Evolutionary conservation across 371 early-diverging fungal species (phyloP), one percentile per base, ranked within the genome.

Genomic region (Catenaria anguillulae): DNA sequence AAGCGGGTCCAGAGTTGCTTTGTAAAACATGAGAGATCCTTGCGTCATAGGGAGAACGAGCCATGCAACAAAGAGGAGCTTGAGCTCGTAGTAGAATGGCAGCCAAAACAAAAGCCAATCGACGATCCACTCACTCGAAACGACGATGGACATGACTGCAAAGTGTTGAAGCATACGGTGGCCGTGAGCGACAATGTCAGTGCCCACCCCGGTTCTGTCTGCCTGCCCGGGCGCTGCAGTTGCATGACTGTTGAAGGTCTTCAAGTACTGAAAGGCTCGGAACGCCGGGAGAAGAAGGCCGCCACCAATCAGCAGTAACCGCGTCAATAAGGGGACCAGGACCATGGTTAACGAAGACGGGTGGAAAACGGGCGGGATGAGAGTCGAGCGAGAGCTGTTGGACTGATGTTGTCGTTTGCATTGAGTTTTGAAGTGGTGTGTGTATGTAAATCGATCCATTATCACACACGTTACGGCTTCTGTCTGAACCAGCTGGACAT

Each of bases 41-140:
- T 17, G 40, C 40, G 17, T 5, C 40, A 10, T 5, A 5, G 40
- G 40, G 17, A 10, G 40, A 17, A 5, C 5, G 10, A 66, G 61
- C 63, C 64, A 66, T 34, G 62, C 36, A 26, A 66, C 31, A 24
- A 58, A 12, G 23, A 60, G 4, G 5, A 66, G 36, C 54, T 66
- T 66, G 62, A 66, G 60, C n/a, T 63, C 60, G 63, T 55, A 63
- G 64, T 66, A 66, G 58, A 56, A 63, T 33, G 66, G 66, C 26
- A 66, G 56, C 31, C 60, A 29, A 37, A 34, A 29, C 35, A 66
- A 55, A 35, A 66, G 33, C 43, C 33, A 13, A 4, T 60, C 61
- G 13, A 26, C 33, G 31, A 35, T 46, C 43, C 61, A 66, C 58
- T 66, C 66, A n/a, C 54, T n/a, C n/a, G 46, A 37, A 4, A 37